These are phyloP conservation scores for Murraya paniculata DNA, from an alignment of 345 rosid species.

Conservation along the genomic window DNA sequence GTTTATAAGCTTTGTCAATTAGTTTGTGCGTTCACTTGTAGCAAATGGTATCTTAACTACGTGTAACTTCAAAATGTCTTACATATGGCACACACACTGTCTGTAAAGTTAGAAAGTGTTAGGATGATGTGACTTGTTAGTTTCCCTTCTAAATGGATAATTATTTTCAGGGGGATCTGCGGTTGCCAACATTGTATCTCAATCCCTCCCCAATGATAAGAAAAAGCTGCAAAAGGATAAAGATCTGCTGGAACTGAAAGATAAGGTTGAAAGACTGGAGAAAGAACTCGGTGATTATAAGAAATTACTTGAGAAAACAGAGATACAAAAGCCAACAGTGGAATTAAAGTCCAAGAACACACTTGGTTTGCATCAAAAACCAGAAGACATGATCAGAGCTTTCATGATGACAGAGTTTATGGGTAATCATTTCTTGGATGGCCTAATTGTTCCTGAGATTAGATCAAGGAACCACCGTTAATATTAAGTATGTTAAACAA, in stretches of 20 bases:
- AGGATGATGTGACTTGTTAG: not conserved
- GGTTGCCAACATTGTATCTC: conserved; percentile 1
- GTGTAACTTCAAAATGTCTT: not conserved
- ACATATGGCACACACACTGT: rapidly evolving
- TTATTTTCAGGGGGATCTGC: conserved; percentile 15
- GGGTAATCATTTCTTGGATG: not conserved
- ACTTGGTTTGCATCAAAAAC: not conserved
- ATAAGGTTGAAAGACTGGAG: conserved; percentile 14
- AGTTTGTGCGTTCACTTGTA: not conserved
- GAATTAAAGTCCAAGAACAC: not conserved
- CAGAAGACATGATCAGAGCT: conserved; percentile 10
- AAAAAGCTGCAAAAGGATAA: not conserved
- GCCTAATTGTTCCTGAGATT: conserved; percentile 2
- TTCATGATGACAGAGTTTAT: conserved; percentile 9
- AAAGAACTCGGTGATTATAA: conserved; percentile 8
- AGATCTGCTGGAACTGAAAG: conserved; percentile 14
- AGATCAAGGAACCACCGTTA: not conserved
- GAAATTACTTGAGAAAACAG: not conserved
- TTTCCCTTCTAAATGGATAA: not conserved
- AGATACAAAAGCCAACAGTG: not conserved
- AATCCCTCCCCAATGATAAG: not conserved
- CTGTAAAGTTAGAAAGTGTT: not conserved
- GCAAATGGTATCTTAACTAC: not conserved
- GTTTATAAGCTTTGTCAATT: not conserved
- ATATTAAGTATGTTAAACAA: not conserved